phyloP scores from a whole-genome alignment of 1,139 yeast genomes.

The Kodamaea derodonti region DNA sequence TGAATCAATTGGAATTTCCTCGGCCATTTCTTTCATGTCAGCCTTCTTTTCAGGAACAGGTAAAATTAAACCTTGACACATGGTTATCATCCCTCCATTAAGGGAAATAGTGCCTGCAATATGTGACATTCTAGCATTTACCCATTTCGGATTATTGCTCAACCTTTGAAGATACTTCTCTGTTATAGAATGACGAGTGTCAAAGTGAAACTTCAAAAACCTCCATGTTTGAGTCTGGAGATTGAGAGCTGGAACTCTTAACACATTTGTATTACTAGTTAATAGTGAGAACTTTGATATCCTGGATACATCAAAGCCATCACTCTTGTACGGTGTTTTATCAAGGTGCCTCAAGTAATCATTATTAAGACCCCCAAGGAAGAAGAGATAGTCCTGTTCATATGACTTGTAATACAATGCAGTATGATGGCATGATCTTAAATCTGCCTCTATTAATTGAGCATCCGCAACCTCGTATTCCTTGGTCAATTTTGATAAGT shows the following conservation, averaged over 20 bases:
- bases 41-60: conserved; percentile 30
- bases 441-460: conserved; percentile 37
- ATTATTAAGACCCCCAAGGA: conserved; percentile 40
- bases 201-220: conserved; percentile 34
- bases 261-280: conserved; percentile 25
- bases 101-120: conserved; percentile 34
- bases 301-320: conserved; percentile 36
- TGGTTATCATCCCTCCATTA: conserved; percentile 34
- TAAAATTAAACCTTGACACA: conserved; percentile 36
- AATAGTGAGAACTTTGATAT: conserved; percentile 29
- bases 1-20: conserved; percentile 19
- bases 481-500: conserved; percentile 16
- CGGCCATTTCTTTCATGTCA: conserved; percentile 19
- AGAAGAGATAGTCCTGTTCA: conserved; percentile 35
- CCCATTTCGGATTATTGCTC: conserved; percentile 19
- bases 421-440: conserved; percentile 42
- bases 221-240: conserved; percentile 44
- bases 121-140: conserved; percentile 29
- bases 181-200: conserved; percentile 23
- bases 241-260: conserved; percentile 36
- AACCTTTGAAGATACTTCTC: conserved; percentile 22
- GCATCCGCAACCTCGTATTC: conserved; percentile 27
- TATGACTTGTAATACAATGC: conserved; percentile 34
- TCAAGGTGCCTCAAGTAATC: conserved; percentile 36
- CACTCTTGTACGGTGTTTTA: conserved; percentile 24